phyloP scores from a whole-genome alignment of 805 yeast species.

The Barnettozyma pratensis region DNA sequence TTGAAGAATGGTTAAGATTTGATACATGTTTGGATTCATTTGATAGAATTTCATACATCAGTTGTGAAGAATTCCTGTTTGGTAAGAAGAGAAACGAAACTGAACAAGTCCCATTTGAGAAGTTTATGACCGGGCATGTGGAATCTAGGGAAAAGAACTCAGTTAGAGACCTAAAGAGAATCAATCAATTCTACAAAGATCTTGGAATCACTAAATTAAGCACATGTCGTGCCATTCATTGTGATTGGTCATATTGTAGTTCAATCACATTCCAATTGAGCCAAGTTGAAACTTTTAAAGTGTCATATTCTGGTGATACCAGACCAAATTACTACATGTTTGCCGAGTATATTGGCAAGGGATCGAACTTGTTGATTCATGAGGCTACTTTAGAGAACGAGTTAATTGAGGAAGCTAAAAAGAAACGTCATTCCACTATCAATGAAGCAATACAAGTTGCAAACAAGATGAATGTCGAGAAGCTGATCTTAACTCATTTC shows the following conservation, averaged over 20 bases:
- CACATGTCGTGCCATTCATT: conserved; percentile 79
- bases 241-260: conserved; percentile 74
- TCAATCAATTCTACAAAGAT: conserved; percentile 34
- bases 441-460: conserved; percentile 78
- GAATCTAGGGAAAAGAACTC: not conserved
- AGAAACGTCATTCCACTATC: conserved; percentile 83
- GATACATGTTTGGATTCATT: conserved; percentile 36
- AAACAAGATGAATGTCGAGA: conserved; percentile 63
- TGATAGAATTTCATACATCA: conserved; percentile 43
- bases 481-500: conserved; percentile 82
- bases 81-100: conserved; percentile 32
- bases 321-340: conserved; percentile 66
- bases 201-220: conserved; percentile 39
- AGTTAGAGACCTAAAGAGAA: conserved; percentile 14
- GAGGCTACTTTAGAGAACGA: conserved; percentile 91
- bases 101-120: conserved; percentile 24
- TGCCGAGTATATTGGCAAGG: conserved; percentile 53
- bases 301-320: conserved; percentile 94
- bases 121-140: conserved; percentile 5
- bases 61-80: conserved; percentile 53
- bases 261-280: conserved; percentile 42
- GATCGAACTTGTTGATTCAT: conserved; percentile 76
- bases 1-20: conserved; percentile 60
- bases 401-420: conserved; percentile 67
- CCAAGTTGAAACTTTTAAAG: conserved; percentile 40